Base-by-base conservation (phyloP, 345 rosid genomes). In the Theobroma cacao region DNA sequence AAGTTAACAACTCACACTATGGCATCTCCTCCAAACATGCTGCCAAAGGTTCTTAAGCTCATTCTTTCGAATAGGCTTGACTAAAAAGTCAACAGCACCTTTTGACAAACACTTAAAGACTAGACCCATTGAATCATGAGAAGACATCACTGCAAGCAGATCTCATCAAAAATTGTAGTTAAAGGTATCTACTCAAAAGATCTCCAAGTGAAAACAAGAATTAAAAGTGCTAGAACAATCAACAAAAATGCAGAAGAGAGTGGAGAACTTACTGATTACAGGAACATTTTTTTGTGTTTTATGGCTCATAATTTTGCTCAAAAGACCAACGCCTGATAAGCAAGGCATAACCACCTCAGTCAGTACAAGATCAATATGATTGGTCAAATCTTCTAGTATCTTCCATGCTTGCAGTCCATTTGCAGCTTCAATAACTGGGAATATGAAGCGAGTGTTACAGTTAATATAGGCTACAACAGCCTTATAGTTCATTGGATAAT, bases 351-450 rank as follows among this genome's bases (percentile, higher is more conserved):
- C 86, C 40, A 87, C 91, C 86, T 89, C 95, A 50, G 91, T 85
- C 77, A 91, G 80, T 60, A 91, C 82, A 73, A 91, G 82, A 76
- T 91, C 90, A 69, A 89, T 79, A 48, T 82, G 89, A 85, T 82
- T 85, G 61, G 86, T 80, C 70, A 83, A 58, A 81, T 89, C 90
- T 80, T 83, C 87, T 75, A 89, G 64, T 53, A 82, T 79, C 79
- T 84, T 87, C 93, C 93, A 91, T 24, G 95, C 95, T 82, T 91
- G 91, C 20, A 88, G 15, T 56, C 90, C 93, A 80, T 88, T 82
- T 77, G 87, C 81, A n/a, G 77, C 91, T 53, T 85, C 86, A 7
- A 65, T 72, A 77, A 90, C 95, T 91, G 82, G 58, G 22, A 77
- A 75, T 64, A 20, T 12, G 38, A 74, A 18, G 63, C 56, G 50